Evolutionary conservation across 108 stramenopile genomes (phyloP), one percentile per base, ranked within the genome.

Genomic region (Fragilaria crotonensis): DNA sequence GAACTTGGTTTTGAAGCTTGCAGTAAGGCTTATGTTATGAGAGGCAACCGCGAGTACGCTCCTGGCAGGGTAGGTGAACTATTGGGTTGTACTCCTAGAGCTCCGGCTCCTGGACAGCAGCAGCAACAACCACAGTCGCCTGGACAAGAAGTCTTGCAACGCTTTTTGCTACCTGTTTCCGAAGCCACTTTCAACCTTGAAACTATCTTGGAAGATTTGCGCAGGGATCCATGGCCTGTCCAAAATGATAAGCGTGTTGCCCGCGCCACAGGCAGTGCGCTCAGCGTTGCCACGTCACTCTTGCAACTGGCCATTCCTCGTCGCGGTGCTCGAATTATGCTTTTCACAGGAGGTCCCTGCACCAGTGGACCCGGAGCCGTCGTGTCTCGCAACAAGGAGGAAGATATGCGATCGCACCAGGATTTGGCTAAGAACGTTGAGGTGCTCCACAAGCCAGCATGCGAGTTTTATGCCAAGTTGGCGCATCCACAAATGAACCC

Each of bases 161-260:
- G 95, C 11, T 99, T 97, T 67, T 76, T 99, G 44, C 56, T 93
- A 36, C 96, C 97, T 1, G 96, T 95, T 5, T 82, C 81, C 18
- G 99, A 99, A 47, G 93, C 92, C 64, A 73, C 70, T 51, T 94
- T 97, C 68, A 79, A 83, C 5, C 63, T 99, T 19, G 97, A 98
- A 80, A 75, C 73, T 54, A 91, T 96, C 48, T 79, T 99, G n/a
- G 96, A 97, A 33, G 99, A 98, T 65, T 75, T 99, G 31, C 86
- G 85, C 50, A 81, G 84, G 48, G 97, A 98, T 78, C 96, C 99
- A 0, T 99, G 99, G 99, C 95, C 99, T 0, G 85, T 89, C 0
- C 84, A 90, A 23, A 57, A 60, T 28, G 92, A 95, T 72, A 84
- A 95, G 79, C 85, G 97, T 46, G 83, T 85, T 0, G 89, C 93